Percentiles rank a stretch among this genome's conserved stretches.
Conservation (phyloP, 176 grass and related monocot genomes). For the Poa pratensis region DNA sequence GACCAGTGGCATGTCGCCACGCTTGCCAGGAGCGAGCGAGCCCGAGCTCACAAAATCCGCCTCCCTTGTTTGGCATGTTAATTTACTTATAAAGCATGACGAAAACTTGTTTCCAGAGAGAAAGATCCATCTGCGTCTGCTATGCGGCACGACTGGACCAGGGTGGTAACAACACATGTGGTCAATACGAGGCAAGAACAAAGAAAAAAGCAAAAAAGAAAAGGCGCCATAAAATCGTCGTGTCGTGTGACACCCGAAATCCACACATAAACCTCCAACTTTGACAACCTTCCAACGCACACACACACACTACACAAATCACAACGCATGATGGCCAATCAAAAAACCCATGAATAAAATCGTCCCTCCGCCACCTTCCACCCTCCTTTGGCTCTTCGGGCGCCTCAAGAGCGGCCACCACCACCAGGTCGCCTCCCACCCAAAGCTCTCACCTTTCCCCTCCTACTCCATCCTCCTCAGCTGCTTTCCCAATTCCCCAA, state of each 20-base stretch:
- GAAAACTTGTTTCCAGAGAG: no score
- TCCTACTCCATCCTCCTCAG: not conserved
- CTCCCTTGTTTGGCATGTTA: no score
- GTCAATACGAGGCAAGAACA: not conserved
- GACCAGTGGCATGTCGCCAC: no score
- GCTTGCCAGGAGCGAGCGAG: no score
- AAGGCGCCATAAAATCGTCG: not conserved
- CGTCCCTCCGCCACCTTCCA: not conserved
- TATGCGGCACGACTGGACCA: not conserved
- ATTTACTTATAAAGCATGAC: no score
- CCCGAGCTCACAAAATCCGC: no score
- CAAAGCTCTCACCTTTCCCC: conserved; percentile 39
- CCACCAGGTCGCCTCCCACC: conserved; percentile 2
- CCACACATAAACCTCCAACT: conserved; percentile 10
- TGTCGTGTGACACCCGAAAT: not conserved
- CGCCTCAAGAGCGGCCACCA: conserved; percentile 25
- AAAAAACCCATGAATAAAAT: conserved; percentile 24
- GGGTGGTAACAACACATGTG: not conserved
- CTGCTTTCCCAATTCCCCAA: conserved; percentile 39
- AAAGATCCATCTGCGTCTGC: no score
- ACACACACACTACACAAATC: not conserved
- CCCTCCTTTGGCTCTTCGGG: conserved; percentile 15
- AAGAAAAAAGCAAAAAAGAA: not conserved
- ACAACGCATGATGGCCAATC: not conserved
- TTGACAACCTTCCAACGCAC: conserved; percentile 1